A percentile compares a stretch with the other conserved stretches of the same genome.
These are phyloP conservation scores for Lactarius evosmus DNA, from an alignment of 768 basidiomycete genomes.

Conservation along the genomic window DNA sequence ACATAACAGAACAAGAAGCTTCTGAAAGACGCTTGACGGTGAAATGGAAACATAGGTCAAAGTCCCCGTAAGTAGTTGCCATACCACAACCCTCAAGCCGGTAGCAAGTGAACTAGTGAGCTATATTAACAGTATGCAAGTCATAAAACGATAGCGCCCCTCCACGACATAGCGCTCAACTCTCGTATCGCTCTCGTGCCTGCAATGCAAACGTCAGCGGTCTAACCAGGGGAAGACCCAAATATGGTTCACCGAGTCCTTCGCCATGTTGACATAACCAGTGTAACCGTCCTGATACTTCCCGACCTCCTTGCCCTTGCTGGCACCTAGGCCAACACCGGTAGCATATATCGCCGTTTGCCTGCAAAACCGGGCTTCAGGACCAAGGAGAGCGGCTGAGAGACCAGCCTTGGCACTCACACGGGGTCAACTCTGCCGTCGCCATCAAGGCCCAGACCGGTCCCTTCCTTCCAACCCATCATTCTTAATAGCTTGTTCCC, in stretches of 20 bases:
- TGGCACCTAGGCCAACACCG: slow-evolving; percentile 89
- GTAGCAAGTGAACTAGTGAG: slow-evolving; percentile 8
- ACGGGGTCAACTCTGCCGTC: slow-evolving; percentile 89
- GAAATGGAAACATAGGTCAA: background rate
- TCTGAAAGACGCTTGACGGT: background rate
- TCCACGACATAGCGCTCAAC: slow-evolving; percentile 5
- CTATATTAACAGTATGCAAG: slow-evolving; percentile 16
- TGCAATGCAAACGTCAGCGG: slow-evolving; percentile 6
- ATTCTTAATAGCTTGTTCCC: slow-evolving; percentile 93
- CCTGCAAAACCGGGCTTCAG: slow-evolving; percentile 38
- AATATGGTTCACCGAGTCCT: slow-evolving; percentile 55
- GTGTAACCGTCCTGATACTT: slow-evolving; percentile 66
- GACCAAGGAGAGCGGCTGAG: background rate
- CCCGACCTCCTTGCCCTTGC: slow-evolving; percentile 80
- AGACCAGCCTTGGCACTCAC: slow-evolving; percentile 41
- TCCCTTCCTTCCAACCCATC: slow-evolving; percentile 97
- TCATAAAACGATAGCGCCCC: slow-evolving; percentile 2
- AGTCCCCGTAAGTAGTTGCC: background rate
- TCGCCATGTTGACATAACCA: slow-evolving; percentile 69
- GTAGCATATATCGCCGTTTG: slow-evolving; percentile 83
- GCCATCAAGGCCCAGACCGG: slow-evolving; percentile 76
- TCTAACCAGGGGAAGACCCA: background rate
- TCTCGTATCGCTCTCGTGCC: slow-evolving; percentile 32
- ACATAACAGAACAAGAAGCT: background rate
- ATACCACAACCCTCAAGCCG: background rate